Conservation (phyloP, 441 rosid species). For the Biscutella auriculata region DNA sequence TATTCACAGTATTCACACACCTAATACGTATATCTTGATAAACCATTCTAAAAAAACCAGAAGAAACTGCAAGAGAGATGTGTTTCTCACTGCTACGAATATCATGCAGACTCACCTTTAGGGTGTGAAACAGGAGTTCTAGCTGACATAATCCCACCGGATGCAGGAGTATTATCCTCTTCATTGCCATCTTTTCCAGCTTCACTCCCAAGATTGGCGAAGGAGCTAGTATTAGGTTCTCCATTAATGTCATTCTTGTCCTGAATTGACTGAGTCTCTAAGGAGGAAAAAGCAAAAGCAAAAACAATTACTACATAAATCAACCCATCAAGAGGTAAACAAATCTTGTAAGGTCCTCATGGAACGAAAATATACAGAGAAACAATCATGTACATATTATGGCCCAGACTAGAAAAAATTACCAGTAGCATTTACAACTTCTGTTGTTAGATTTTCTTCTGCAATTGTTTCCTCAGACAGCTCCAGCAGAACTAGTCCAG, state of each 20-base stretch:
- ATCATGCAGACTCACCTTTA: slow-evolving; percentile 16
- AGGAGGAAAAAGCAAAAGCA: neutral
- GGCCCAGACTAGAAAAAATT: slow-evolving; percentile 5
- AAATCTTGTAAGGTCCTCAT: neutral
- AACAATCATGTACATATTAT: neutral
- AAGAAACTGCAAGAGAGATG: neutral
- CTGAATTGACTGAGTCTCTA: slow-evolving; percentile 5
- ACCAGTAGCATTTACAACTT: slow-evolving; percentile 38
- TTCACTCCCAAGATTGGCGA: slow-evolving; percentile 12
- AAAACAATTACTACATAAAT: neutral
- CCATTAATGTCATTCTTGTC: slow-evolving; percentile 1
- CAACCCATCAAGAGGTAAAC: neutral
- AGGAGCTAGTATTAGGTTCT: neutral
- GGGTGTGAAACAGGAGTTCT: slow-evolving; percentile 6
- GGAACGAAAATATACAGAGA: neutral
- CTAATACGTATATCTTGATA: neutral
- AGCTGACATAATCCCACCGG: slow-evolving; percentile 5
- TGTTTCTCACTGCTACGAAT: neutral
- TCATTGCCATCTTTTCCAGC: slow-evolving; percentile 1
- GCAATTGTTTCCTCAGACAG: slow-evolving; percentile 18
- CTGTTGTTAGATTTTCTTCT: slow-evolving; percentile 27
- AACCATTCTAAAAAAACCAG: neutral
- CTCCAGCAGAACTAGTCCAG: slow-evolving; percentile 17
- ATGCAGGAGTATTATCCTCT: slow-evolving; percentile 10
- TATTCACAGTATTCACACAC: neutral